Conservation (phyloP, 371 early-diverging fungal species). For the Lichtheimia ornata region DNA sequence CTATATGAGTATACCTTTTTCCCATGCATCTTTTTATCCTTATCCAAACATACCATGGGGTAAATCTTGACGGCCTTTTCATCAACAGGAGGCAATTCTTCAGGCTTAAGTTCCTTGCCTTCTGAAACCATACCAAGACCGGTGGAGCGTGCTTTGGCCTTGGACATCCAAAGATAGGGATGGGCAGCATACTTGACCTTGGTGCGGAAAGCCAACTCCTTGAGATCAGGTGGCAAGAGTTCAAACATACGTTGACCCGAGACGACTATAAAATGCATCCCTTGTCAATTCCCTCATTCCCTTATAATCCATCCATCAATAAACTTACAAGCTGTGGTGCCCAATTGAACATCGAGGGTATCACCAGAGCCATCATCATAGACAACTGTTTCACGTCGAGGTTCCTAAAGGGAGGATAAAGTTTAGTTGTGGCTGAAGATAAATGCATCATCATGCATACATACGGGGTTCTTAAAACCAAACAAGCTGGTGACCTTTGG, state of each 20-base stretch:
- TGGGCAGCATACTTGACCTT: constrained; percentile 52
- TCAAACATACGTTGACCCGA: constrained; percentile 54
- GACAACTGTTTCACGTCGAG: constrained; percentile 39
- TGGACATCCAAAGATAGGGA: constrained; percentile 57
- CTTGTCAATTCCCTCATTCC: neutral
- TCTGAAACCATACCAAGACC: constrained; percentile 52
- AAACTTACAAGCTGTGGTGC: constrained; percentile 52
- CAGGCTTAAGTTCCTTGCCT: constrained; percentile 36
- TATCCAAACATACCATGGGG: constrained; percentile 38
- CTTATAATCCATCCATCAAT: neutral
- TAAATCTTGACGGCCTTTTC: constrained; percentile 45
- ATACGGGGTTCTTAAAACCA: constrained; percentile 49
- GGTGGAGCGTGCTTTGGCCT: constrained; percentile 35
- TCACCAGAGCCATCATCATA: constrained; percentile 48
- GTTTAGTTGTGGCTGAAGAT: neutral
- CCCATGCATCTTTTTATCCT: neutral
- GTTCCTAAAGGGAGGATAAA: constrained; percentile 27
- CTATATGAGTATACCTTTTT: neutral
- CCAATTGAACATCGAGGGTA: constrained; percentile 47
- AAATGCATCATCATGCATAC: neutral
- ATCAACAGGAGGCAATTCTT: constrained; percentile 43
- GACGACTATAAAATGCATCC: constrained; percentile 28
- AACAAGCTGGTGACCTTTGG: constrained; percentile 51
- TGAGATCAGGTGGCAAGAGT: constrained; percentile 43
- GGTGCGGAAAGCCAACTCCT: constrained; percentile 49